Percentiles rank a stretch among this genome's conserved stretches.
Conservation (phyloP, 208 protist genomes). For the Ichthyophonus hoferi region DNA sequence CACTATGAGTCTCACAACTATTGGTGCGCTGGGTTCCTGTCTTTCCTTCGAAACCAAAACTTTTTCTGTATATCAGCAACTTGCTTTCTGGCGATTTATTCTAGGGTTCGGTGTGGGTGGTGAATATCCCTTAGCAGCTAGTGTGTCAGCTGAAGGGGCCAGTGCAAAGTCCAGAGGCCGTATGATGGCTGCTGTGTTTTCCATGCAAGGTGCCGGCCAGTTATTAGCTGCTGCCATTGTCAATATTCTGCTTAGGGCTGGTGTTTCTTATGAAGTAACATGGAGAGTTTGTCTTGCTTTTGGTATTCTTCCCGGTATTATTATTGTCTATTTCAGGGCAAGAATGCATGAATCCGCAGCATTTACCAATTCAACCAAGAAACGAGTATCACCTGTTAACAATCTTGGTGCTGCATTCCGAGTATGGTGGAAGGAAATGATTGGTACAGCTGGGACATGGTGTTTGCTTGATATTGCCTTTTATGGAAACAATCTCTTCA, state of each 20-base stretch:
- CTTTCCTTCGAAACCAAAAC: too few species aligned
- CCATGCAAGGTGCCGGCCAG: too few species aligned
- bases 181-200: too few species aligned
- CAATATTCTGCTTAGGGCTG: conserved; percentile 24
- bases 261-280: conserved; percentile 7
- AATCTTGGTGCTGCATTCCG: neutral
- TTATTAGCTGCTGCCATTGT: conserved; percentile 44
- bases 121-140: too few species aligned
- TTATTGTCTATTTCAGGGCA: conserved; percentile 56
- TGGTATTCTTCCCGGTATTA: conserved; percentile 51
- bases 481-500: conserved; percentile 63
- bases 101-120: too few species aligned
- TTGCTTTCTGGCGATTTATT: too few species aligned
- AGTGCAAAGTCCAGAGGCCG: too few species aligned
- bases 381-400: neutral
- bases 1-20: too few species aligned
- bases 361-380: conserved; percentile 1
- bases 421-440: neutral
- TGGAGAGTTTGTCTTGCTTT: conserved; percentile 50
- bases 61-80: too few species aligned
- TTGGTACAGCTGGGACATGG: conserved; percentile 61
- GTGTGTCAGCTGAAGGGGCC: too few species aligned
- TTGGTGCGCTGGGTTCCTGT: too few species aligned
- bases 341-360: conserved; percentile 43
- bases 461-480: conserved; percentile 68